These are phyloP conservation scores for Boletellus sp. DNA, from an alignment of 768 basidiomycete genomes.

Conservation along the genomic window DNA sequence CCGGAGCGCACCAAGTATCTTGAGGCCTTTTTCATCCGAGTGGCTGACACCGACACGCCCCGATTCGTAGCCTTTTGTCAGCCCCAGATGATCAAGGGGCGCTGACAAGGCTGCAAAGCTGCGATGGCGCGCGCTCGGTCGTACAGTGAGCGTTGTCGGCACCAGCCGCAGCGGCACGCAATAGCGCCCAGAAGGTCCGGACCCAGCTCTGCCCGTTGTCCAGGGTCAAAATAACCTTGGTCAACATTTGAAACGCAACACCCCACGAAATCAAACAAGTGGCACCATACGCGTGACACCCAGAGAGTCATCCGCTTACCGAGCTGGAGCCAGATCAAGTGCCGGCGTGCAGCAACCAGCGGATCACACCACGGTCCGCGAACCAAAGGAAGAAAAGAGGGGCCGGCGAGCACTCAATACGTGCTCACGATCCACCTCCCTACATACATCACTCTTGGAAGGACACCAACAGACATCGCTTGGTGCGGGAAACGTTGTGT, in stretches of 20 bases:
- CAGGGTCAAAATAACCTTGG: background rate
- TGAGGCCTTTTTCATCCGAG: conserved; percentile 53
- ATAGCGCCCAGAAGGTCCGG: background rate
- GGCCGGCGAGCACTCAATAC: background rate
- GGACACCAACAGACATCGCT: background rate
- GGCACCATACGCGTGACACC: background rate
- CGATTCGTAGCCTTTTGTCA: conserved; percentile 32
- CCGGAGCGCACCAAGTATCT: conserved; percentile 53
- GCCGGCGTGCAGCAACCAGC: conserved; percentile 72
- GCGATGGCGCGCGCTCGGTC: too few species aligned
- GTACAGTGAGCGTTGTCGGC: background rate
- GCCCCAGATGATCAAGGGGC: too few species aligned
- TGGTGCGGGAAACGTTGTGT: background rate
- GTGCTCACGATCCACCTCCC: background rate
- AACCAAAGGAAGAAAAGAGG: background rate
- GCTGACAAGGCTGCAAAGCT: background rate
- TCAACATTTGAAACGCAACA: conserved; percentile 40
- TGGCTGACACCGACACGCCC: conserved; percentile 71
- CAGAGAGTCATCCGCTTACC: conserved; percentile 33
- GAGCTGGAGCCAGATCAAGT: conserved; percentile 56
- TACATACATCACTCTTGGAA: background rate
- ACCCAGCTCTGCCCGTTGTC: background rate
- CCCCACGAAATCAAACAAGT: conserved; percentile 31
- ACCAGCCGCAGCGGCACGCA: background rate
- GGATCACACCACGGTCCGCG: background rate